Evolutionary conservation across 2,329 filamentous ascomycete species (phyloP).

Genomic region (Calcarisporium arbuscula): DNA sequence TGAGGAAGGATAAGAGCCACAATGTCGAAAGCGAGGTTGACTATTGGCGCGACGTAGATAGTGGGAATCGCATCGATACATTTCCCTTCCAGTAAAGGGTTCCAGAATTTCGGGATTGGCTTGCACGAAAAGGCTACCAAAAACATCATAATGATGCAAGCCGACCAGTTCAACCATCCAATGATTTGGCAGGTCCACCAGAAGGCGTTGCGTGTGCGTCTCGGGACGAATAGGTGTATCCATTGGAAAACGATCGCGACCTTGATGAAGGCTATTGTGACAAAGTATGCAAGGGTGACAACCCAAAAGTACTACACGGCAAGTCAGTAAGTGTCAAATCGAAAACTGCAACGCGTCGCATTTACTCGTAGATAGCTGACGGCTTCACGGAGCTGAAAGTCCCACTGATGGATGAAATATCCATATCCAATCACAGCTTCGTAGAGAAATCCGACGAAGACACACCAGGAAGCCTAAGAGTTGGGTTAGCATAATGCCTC

Average conservation of each 20-base stretch:
- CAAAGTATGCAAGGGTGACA: background rate
- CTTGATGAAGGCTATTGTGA: slow-evolving; percentile 1
- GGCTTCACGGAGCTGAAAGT: background rate
- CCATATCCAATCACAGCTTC: too few relatives aligned
- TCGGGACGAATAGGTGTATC: slow-evolving; percentile 2
- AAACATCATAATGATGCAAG: background rate
- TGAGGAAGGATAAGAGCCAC: slow-evolving; percentile 6
- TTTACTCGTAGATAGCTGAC: background rate
- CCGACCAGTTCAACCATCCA: background rate
- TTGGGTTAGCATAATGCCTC: too few relatives aligned
- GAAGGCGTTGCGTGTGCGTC: slow-evolving; percentile 1
- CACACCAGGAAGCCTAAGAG: too few relatives aligned
- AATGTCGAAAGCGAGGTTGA: slow-evolving; percentile 4
- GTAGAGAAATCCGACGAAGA: too few relatives aligned
- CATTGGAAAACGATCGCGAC: slow-evolving; percentile 5
- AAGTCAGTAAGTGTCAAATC: background rate
- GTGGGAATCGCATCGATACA: slow-evolving; percentile 1
- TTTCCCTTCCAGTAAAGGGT: background rate
- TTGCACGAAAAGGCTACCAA: slow-evolving; percentile 1
- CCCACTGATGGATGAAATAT: too few relatives aligned
- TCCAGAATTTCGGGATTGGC: background rate
- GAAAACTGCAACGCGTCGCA: background rate
- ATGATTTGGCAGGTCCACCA: slow-evolving; percentile 3
- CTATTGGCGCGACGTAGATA: background rate
- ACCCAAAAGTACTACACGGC: background rate